These are phyloP conservation scores for Macrophomina pseudophaseolina DNA, from an alignment of 2,329 filamentous ascomycete genomes.

Conservation along the genomic window DNA sequence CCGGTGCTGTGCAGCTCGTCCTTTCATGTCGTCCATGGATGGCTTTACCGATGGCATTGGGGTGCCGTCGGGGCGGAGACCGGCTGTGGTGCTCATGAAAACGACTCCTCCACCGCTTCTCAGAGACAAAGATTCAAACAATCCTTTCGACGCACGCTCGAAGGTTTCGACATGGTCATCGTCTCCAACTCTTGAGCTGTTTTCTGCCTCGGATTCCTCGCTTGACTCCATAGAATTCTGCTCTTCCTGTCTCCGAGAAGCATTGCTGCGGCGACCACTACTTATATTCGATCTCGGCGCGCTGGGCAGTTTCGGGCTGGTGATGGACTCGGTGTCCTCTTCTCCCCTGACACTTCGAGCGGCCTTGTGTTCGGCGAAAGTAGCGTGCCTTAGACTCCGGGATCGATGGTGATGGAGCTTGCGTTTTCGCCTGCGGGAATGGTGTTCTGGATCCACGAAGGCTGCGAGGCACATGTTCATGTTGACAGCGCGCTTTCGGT, in stretches of 20 bases:
- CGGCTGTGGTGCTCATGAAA: slow-evolving; percentile 36
- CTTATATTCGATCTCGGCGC: not conserved
- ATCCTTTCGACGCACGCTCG: slow-evolving; percentile 53
- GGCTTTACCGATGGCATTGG: not conserved
- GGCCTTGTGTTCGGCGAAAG: slow-evolving; percentile 20
- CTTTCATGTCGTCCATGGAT: slow-evolving; percentile 7
- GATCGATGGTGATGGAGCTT: not conserved
- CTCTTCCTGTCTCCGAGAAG: not conserved
- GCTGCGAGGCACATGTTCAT: slow-evolving; percentile 37
- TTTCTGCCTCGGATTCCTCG: slow-evolving; percentile 12
- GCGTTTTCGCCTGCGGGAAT: slow-evolving; percentile 21
- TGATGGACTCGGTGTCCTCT: not conserved
- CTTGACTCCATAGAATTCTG: not conserved
- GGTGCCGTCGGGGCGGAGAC: slow-evolving; percentile 18
- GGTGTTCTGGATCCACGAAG: slow-evolving; percentile 35
- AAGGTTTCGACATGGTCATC: slow-evolving; percentile 51
- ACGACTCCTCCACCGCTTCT: slow-evolving; percentile 53
- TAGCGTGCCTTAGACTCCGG: not conserved
- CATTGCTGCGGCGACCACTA: not conserved
- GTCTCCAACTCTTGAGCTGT: slow-evolving; percentile 33
- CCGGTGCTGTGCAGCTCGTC: not conserved
- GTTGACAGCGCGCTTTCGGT: slow-evolving; percentile 33
- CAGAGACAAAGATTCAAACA: slow-evolving; percentile 55
- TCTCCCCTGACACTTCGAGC: slow-evolving; percentile 1
- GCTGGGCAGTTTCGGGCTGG: slow-evolving; percentile 7